These are phyloP conservation scores for Geranium rotundifolium DNA, from an alignment of 345 rosid species.

Conservation along the genomic window DNA sequence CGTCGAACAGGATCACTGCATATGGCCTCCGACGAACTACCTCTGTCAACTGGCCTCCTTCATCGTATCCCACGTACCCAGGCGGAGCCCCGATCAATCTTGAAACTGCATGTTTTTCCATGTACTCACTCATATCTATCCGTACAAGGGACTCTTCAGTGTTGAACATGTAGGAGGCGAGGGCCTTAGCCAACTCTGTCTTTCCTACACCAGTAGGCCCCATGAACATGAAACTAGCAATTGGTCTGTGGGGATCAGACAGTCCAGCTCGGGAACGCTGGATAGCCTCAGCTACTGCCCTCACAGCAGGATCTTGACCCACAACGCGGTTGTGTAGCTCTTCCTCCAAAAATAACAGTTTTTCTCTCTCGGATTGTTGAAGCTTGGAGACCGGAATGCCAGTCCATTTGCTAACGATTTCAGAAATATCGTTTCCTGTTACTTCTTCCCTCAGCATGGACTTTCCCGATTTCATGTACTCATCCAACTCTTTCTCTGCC, in stretches of 20 bases:
- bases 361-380: conserved; percentile 76
- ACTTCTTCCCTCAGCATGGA: conserved; percentile 88
- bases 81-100: conserved; percentile 99
- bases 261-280: conserved; percentile 85
- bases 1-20: conserved; percentile 91
- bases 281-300: conserved; percentile 72
- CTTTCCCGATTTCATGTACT: conserved; percentile 62
- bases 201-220: conserved; percentile 91
- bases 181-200: conserved; percentile 73
- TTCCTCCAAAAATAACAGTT: conserved; percentile 64
- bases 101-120: conserved; percentile 98
- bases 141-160: conserved; percentile 89
- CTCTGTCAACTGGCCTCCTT: conserved; percentile 95
- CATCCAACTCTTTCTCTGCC: conserved; percentile 70
- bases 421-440: conserved; percentile 67
- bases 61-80: conserved; percentile 95
- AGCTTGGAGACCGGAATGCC: conserved; percentile 83
- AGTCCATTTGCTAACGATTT: conserved; percentile 82
- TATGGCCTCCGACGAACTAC: conserved; percentile 88
- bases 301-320: conserved; percentile 81
- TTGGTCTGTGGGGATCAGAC: conserved; percentile 82
- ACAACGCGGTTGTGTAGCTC: conserved; percentile 69
- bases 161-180: conserved; percentile 71
- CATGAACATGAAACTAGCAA: conserved; percentile 90
- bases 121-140: conserved; percentile 98